Conservation (phyloP, 371 early-diverging fungal genomes). For the Rhizopus arrhizus region DNA sequence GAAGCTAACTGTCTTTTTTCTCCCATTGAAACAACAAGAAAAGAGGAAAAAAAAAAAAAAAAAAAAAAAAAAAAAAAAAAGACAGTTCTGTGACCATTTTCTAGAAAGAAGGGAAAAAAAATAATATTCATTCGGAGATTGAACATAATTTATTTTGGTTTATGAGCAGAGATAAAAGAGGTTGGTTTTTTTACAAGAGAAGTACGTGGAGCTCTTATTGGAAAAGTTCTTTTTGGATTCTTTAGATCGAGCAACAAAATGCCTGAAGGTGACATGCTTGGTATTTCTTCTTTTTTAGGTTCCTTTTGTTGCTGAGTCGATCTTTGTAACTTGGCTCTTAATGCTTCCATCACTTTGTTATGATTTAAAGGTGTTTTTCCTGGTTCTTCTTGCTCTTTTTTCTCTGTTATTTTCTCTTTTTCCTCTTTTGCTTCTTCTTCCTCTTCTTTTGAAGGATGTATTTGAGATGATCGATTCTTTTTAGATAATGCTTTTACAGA, state of each 20-base stretch:
- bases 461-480: conserved; percentile 29
- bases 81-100: background rate
- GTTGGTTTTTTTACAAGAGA: conserved; percentile 41
- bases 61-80: conserved; percentile 11
- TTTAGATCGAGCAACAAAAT: conserved; percentile 48
- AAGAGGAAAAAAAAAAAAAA: background rate
- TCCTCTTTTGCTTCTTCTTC: background rate
- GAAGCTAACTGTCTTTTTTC: conserved; percentile 36
- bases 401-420: background rate
- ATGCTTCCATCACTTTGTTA: conserved; percentile 39
- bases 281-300: conserved; percentile 28
- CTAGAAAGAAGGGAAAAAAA: no score
- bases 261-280: conserved; percentile 47
- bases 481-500: conserved; percentile 28
- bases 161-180: conserved; percentile 46
- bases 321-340: conserved; percentile 38
- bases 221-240: conserved; percentile 40
- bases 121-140: background rate
- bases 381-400: background rate
- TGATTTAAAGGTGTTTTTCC: conserved; percentile 27
- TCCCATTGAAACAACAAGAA: conserved; percentile 16
- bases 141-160: conserved; percentile 19
- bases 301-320: conserved; percentile 31
- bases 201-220: conserved; percentile 34
- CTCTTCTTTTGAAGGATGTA: background rate